phyloP scores from a whole-genome alignment of 805 yeast genomes.

The Ogataea neopini region DNA sequence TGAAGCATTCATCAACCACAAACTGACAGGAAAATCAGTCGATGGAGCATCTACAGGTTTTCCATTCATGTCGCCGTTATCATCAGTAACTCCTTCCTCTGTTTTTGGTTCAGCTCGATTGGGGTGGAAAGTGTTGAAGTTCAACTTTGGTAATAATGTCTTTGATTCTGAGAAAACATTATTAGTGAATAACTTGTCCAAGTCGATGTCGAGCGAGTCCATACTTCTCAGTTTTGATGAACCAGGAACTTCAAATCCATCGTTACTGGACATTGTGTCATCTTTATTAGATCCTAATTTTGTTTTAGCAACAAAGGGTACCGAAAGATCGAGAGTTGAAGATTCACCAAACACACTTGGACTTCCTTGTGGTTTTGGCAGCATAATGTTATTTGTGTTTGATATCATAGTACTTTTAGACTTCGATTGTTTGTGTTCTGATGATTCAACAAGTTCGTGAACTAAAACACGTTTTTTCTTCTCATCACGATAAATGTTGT shows the following conservation, averaged over 20 bases:
- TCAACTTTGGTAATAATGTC: slow-evolving; percentile 20
- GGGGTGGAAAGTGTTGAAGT: slow-evolving; percentile 12
- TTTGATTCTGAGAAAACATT: slow-evolving; percentile 27
- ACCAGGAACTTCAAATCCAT: background rate
- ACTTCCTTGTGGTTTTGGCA: slow-evolving; percentile 10
- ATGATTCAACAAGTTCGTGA: slow-evolving; percentile 11
- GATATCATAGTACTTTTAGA: slow-evolving; percentile 14
- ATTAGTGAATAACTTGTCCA: slow-evolving; percentile 28
- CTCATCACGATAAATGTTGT: slow-evolving; percentile 39
- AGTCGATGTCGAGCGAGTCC: slow-evolving; percentile 20
- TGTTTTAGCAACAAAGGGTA: slow-evolving; percentile 14
- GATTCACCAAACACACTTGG: background rate
- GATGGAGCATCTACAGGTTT: background rate
- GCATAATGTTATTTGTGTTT: slow-evolving; percentile 15
- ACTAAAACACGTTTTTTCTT: slow-evolving; percentile 20
- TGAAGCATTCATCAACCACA: slow-evolving; percentile 23
- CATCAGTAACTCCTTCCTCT: background rate
- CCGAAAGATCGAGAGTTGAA: slow-evolving; percentile 7
- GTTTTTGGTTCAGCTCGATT: background rate
- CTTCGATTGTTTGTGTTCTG: background rate
- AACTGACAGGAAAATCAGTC: slow-evolving; percentile 18
- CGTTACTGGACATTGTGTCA: slow-evolving; percentile 2
- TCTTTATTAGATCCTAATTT: slow-evolving; percentile 10
- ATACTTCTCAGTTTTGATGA: slow-evolving; percentile 14
- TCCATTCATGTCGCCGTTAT: background rate